A percentile compares a stretch with the other conserved stretches of the same genome.
Evolutionary conservation across 495 filamentous ascomycete species (phyloP).

Genomic region (Hypoxylon lienhwacheense): DNA sequence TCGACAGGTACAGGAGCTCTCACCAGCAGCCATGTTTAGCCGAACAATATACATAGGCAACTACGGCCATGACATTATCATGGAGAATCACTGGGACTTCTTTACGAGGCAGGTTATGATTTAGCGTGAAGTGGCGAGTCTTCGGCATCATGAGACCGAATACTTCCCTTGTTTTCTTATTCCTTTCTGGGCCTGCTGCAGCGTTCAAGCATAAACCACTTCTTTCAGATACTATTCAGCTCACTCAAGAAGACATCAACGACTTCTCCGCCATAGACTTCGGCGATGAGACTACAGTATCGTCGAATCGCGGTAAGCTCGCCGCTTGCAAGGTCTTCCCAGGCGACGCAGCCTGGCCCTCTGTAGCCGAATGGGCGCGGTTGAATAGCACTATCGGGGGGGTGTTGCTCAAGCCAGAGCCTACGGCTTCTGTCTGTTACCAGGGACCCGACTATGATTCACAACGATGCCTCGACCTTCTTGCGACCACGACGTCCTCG

Average conservation of each 20-base stretch:
- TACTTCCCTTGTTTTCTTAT: constrained; percentile 62
- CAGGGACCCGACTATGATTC: constrained; percentile 49
- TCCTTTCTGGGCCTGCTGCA: neutral
- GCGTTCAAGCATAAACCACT: constrained; percentile 19
- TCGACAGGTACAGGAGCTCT: neutral
- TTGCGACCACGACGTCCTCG: constrained; percentile 27
- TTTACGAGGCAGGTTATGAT: neutral
- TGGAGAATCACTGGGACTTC: neutral
- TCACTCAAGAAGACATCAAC: constrained; percentile 37
- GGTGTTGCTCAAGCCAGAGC: constrained; percentile 54
- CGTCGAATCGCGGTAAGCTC: neutral
- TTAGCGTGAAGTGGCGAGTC: neutral
- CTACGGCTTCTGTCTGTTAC: constrained; percentile 57
- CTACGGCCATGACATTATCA: constrained; percentile 5
- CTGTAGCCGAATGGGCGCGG: constrained; percentile 44
- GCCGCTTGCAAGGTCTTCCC: constrained; percentile 56
- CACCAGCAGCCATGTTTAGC: neutral
- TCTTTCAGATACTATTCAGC: constrained; percentile 34
- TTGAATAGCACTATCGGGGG: constrained; percentile 52
- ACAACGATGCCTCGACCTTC: constrained; percentile 42
- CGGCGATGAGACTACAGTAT: constrained; percentile 30
- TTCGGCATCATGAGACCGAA: constrained; percentile 61
- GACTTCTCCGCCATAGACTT: constrained; percentile 42
- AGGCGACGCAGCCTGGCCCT: constrained; percentile 53
- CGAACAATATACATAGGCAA: constrained; percentile 22